A percentile compares a stretch with the other conserved stretches of the same genome.
Evolutionary conservation across 2,329 filamentous ascomycete genomes (phyloP).

Genomic region (Fusarium scirpi): DNA sequence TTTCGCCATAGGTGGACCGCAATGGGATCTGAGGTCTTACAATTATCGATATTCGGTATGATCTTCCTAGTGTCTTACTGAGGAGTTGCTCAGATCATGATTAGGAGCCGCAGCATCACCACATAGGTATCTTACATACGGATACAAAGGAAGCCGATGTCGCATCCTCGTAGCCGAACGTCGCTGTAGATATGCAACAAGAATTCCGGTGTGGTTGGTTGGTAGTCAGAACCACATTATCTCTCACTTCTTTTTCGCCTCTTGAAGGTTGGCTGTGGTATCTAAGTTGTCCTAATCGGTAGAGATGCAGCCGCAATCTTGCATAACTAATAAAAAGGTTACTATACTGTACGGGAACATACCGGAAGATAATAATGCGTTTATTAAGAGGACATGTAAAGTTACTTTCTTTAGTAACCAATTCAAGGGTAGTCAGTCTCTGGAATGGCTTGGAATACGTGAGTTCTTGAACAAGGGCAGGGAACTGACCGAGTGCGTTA

Average conservation of each 20-base stretch:
- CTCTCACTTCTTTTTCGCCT: conserved; percentile 7
- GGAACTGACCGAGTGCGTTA: neutral
- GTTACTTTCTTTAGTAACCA: conserved; percentile 1
- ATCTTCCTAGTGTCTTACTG: neutral
- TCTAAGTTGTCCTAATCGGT: conserved; percentile 26
- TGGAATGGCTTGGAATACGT: conserved; percentile 14
- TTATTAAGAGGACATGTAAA: neutral
- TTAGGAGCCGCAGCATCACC: conserved; percentile 5
- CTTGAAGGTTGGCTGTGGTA: conserved; percentile 21
- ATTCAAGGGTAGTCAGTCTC: neutral
- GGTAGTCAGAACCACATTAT: conserved; percentile 36
- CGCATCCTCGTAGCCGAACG: conserved; percentile 32
- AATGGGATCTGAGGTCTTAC: neutral
- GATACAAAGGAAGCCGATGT: conserved; percentile 34
- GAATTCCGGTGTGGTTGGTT: conserved; percentile 9
- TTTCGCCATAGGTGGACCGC: conserved; percentile 30
- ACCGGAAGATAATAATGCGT: conserved; percentile 1
- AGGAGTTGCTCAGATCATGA: conserved; percentile 22
- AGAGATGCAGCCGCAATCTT: conserved; percentile 34
- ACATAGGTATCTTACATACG: conserved; percentile 2
- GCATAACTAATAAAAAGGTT: conserved; percentile 2
- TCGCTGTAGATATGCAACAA: conserved; percentile 23
- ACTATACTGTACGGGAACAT: conserved; percentile 7
- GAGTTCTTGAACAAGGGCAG: neutral
- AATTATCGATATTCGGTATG: neutral